Conservation (phyloP, 2,329 filamentous ascomycete species). For the Colletotrichum filicis region DNA sequence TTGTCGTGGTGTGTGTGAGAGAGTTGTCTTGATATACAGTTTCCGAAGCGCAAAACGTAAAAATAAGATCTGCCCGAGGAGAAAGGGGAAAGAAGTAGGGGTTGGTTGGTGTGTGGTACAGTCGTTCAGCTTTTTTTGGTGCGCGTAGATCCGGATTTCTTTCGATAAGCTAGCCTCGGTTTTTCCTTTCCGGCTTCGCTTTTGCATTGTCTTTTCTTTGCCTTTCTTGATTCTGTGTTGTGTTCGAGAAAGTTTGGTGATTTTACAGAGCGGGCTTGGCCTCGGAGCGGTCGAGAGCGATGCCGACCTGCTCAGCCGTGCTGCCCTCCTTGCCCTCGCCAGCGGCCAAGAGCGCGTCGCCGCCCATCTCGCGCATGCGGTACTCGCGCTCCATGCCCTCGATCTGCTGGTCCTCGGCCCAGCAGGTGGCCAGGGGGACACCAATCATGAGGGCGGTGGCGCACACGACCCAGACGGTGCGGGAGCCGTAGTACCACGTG, state of each 20-base stretch:
- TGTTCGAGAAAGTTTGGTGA: neutral
- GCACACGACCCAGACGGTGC: constrained; percentile 89
- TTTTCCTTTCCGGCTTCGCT: constrained; percentile 30
- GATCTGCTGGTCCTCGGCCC: constrained; percentile 95
- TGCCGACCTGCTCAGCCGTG: constrained; percentile 62
- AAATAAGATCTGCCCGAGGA: constrained; percentile 6
- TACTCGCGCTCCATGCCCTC: constrained; percentile 98
- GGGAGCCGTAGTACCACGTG: constrained; percentile 75
- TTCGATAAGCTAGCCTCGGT: neutral
- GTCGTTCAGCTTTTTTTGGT: constrained; percentile 6
- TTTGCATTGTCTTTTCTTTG: constrained; percentile 3
- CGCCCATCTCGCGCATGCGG: constrained; percentile 92
- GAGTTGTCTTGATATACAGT: constrained; percentile 33
- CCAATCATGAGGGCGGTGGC: constrained; percentile 90
- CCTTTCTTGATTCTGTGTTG: constrained; percentile 34
- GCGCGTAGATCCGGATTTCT: neutral
- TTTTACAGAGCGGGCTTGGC: constrained; percentile 63
- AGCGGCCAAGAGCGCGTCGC: constrained; percentile 70
- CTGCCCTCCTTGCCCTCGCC: constrained; percentile 49
- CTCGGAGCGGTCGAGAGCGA: constrained; percentile 58
- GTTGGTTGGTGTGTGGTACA: neutral
- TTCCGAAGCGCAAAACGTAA: constrained; percentile 23
- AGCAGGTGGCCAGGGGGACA: constrained; percentile 92
- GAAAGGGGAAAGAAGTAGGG: neutral
- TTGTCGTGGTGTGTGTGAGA: constrained; percentile 25